Evolutionary conservation across 345 rosid species (phyloP), one percentile per base, ranked within the genome.

Genomic region (Ricinus communis): DNA sequence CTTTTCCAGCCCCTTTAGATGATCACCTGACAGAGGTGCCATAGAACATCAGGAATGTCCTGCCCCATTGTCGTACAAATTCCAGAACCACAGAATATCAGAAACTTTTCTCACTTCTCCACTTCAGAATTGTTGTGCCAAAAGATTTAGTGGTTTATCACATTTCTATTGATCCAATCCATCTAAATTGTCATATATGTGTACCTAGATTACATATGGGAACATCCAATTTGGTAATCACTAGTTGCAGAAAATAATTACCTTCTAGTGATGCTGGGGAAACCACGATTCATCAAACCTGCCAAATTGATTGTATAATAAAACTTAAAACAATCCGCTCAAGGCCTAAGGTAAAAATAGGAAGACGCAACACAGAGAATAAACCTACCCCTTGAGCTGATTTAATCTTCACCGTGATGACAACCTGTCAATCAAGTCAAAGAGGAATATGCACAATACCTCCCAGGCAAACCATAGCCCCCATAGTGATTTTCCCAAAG

Each of bases 201-300:
- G 45, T 12, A 28, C 28, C 15, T 62, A 64, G 55, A 70, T 55
- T 18, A 15, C 4, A 49, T 53, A 41, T 60, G 28, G 18, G 62
- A 70, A 67, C 57, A 70, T 24, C 54, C 63, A 30, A 57, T 63
- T 52, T 28, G 63, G 55, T 28, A 47, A 57, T 51, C 67, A 67
- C 56, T 18, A 68, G 53, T 67, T 24, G 2, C 58, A 63, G 68
- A 66, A 79, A 82, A 54, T 81, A 67, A 43, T 43, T 77, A 79
- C 79, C 85, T 41, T 78, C 65, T 31, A 2, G 55, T 49, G 66
- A 68, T 54, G 76, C 58, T 47, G 38, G 41, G 65, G 70, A 64
- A 71, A 68, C 47, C 72, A 43, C 50, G 69, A 75, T 58, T 31
- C 56, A 69, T 61, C 63, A 70, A 65, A 79, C 77, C 81, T 77